Evolutionary conservation across 805 yeast species (phyloP).

Genomic region (Kluyveromyces wickerhamii): DNA sequence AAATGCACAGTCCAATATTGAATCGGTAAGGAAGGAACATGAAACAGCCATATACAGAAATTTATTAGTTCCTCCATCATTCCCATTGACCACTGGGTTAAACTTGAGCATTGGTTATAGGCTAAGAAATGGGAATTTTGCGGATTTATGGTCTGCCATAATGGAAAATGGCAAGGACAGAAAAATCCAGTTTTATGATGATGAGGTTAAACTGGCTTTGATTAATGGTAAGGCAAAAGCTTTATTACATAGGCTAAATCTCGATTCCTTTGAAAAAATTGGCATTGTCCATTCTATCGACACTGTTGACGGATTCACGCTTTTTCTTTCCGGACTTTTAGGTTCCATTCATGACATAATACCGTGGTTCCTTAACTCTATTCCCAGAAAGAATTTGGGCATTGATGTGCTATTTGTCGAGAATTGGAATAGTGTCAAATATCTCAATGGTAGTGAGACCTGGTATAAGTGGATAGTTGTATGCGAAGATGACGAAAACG

Average conservation of each 20-base stretch:
- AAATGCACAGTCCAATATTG: conserved; percentile 55
- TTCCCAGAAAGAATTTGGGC: conserved; percentile 22
- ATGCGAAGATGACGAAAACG: conserved; percentile 15
- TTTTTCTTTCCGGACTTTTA: conserved; percentile 39
- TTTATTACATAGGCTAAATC: conserved; percentile 10
- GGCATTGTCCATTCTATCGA: conserved; percentile 25
- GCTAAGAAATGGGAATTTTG: conserved; percentile 64
- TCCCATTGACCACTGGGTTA: conserved; percentile 61
- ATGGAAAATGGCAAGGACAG: conserved; percentile 23
- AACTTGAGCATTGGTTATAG: conserved; percentile 56
- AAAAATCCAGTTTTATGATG: conserved; percentile 19
- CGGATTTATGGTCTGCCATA: conserved; percentile 63
- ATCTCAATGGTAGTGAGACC: conserved; percentile 19
- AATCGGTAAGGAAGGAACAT: conserved; percentile 51
- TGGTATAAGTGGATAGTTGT: conserved; percentile 31
- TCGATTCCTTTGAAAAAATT: conserved; percentile 12
- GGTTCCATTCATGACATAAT: conserved; percentile 30
- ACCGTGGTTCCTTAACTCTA: conserved; percentile 33
- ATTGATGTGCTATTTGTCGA: conserved; percentile 30
- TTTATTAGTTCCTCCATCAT: conserved; percentile 62
- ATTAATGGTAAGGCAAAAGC: conserved; percentile 22
- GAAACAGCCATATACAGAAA: conserved; percentile 77
- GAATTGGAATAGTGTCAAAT: conserved; percentile 19
- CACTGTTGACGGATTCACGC: conserved; percentile 31
- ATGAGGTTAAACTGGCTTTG: conserved; percentile 8